Evolutionary conservation across 2,329 filamentous ascomycete genomes (phyloP).

Genomic region (Diaporthe ampelina): DNA sequence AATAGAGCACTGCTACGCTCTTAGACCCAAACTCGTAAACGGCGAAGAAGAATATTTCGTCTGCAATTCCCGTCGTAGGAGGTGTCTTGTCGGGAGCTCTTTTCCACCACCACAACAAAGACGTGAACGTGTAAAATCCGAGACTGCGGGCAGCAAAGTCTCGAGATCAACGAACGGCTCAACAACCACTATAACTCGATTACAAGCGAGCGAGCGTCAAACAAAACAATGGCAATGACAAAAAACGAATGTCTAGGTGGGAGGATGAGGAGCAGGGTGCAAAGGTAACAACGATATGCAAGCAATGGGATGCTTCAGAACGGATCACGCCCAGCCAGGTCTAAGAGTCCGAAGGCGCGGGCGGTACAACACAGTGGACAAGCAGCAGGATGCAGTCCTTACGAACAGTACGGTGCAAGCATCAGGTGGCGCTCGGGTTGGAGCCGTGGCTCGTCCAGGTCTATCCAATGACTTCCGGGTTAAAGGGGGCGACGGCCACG

Average conservation of each 20-base stretch:
- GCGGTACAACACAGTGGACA: slow-evolving; percentile 15
- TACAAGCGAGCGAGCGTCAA: slow-evolving; percentile 31
- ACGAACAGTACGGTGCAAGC: slow-evolving; percentile 18
- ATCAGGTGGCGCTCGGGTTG: slow-evolving; percentile 21
- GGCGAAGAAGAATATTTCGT: not conserved
- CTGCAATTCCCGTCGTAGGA: not conserved
- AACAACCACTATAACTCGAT: slow-evolving; percentile 29
- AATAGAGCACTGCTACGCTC: slow-evolving; percentile 19
- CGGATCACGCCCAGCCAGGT: slow-evolving; percentile 27
- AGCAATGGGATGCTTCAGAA: slow-evolving; percentile 30
- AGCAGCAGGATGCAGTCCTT: not conserved
- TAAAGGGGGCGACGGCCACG: slow-evolving; percentile 29
- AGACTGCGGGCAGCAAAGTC: slow-evolving; percentile 9
- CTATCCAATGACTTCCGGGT: slow-evolving; percentile 13
- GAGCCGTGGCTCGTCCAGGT: slow-evolving; percentile 28
- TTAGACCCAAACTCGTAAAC: not conserved
- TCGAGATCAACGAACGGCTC: slow-evolving; percentile 17
- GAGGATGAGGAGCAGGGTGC: slow-evolving; percentile 36
- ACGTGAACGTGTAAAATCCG: not conserved
- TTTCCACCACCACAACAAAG: slow-evolving; percentile 28
- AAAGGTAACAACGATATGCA: slow-evolving; percentile 35
- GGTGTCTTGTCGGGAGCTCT: not conserved
- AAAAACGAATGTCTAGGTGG: slow-evolving; percentile 47
- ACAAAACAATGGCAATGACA: slow-evolving; percentile 29
- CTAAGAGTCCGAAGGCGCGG: slow-evolving; percentile 30